Conservation (phyloP, 2,329 filamentous ascomycete species). For the Anthostomella pinea region DNA sequence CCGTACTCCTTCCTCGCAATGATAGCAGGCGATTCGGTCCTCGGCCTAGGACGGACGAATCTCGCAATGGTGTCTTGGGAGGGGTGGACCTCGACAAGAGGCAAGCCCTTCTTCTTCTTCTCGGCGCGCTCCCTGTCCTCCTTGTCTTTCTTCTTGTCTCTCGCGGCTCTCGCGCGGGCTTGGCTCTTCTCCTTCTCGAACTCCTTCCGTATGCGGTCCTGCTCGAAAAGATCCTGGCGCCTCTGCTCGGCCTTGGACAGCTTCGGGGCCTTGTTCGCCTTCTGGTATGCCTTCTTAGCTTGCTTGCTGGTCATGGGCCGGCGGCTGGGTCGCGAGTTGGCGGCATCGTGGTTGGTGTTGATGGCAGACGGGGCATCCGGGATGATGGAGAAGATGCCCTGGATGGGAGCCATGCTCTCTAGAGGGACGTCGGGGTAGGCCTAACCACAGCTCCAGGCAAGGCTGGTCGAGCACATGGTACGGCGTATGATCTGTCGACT, state of each 20-base stretch:
- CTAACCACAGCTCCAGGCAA: neutral
- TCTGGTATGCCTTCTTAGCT: slow-evolving; percentile 44
- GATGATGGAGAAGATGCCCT: slow-evolving; percentile 36
- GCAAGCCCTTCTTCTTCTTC: slow-evolving; percentile 50
- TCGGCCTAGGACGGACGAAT: slow-evolving; percentile 40
- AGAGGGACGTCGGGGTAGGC: neutral
- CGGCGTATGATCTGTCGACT: no score
- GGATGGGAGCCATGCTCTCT: slow-evolving; percentile 34
- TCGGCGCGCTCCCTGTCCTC: slow-evolving; percentile 48
- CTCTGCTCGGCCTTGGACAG: slow-evolving; percentile 44
- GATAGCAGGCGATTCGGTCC: neutral
- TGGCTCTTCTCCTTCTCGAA: slow-evolving; percentile 48
- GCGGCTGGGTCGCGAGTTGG: slow-evolving; percentile 16
- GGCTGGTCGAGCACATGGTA: no score
- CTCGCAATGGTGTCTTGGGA: slow-evolving; percentile 57
- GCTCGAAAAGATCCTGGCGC: slow-evolving; percentile 42
- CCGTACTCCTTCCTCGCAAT: slow-evolving; percentile 1
- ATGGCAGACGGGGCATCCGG: slow-evolving; percentile 31
- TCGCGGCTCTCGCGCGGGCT: slow-evolving; percentile 45
- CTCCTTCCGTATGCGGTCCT: slow-evolving; percentile 53
- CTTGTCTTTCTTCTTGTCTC: slow-evolving; percentile 56
- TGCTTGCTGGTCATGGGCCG: slow-evolving; percentile 50
- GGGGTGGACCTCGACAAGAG: slow-evolving; percentile 51
- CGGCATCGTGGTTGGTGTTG: slow-evolving; percentile 17
- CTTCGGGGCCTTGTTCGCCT: slow-evolving; percentile 38